phyloP scores from a whole-genome alignment of 805 yeast genomes.

The Ascoidea rubescens region DNA sequence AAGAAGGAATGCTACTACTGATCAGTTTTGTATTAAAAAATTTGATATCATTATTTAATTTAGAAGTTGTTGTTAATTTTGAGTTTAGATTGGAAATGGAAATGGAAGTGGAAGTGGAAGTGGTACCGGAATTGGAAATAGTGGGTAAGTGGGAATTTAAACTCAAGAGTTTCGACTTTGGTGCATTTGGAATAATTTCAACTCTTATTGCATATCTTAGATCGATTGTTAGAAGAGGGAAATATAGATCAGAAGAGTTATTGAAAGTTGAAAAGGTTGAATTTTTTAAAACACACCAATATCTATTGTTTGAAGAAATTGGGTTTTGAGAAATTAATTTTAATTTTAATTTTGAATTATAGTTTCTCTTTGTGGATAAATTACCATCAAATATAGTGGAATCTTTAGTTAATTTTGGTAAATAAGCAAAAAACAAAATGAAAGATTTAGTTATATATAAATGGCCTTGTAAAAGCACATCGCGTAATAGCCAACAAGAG shows the following conservation, averaged over 20 bases:
- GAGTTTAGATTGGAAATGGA: background rate
- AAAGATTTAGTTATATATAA: slow-evolving; percentile 53
- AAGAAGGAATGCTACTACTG: too few relatives aligned
- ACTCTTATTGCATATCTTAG: slow-evolving; percentile 48
- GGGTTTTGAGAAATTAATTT: background rate
- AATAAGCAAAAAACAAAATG: slow-evolving; percentile 62
- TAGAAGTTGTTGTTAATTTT: background rate
- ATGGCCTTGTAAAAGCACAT: slow-evolving; percentile 79
- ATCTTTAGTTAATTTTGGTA: slow-evolving; percentile 35
- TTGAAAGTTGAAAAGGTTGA: slow-evolving; percentile 56
- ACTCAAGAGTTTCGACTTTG: slow-evolving; percentile 5
- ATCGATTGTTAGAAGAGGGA: slow-evolving; percentile 68
- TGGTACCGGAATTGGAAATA: background rate
- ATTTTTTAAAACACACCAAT: slow-evolving; percentile 70
- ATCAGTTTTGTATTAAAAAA: too few relatives aligned
- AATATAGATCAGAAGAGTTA: slow-evolving; percentile 68
- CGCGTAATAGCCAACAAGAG: slow-evolving; percentile 70
- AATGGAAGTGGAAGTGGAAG: slow-evolving; percentile 3
- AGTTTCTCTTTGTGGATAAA: slow-evolving; percentile 1
- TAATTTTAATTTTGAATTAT: background rate
- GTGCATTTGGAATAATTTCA: slow-evolving; percentile 27
- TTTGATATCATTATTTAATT: background rate
- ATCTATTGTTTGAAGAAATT: slow-evolving; percentile 23
- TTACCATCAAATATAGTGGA: background rate
- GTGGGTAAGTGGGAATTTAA: too few relatives aligned